Conservation (phyloP, 2,329 filamentous ascomycete species). For the Colletotrichum sp. region DNA sequence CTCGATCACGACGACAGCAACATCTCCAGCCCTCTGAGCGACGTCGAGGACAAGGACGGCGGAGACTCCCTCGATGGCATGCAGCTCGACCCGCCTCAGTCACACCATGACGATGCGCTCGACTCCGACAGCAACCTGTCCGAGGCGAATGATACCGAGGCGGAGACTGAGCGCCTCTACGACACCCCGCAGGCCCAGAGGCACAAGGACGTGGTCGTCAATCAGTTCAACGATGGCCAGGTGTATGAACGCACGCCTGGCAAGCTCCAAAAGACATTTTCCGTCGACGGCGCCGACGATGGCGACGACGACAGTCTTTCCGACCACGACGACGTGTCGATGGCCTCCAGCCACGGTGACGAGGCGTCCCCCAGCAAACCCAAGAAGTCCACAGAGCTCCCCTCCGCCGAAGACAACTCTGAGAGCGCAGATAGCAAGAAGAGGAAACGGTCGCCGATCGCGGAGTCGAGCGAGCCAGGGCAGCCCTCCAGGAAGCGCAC, state of each 20-base stretch:
- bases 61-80: conserved; percentile 70
- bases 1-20: conserved; percentile 68
- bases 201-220: conserved; percentile 65
- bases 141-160: conserved; percentile 75
- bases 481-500: conserved; percentile 59
- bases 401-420: conserved; percentile 33
- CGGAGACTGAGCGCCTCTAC: conserved; percentile 92
- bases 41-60: conserved; percentile 80
- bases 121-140: conserved; percentile 61
- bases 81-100: conserved; percentile 38
- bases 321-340: conserved; percentile 44
- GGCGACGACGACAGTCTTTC: conserved; percentile 42
- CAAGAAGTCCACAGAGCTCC: conserved; percentile 25
- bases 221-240: conserved; percentile 56
- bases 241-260: conserved; percentile 73
- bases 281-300: conserved; percentile 37
- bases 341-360: conserved; percentile 40
- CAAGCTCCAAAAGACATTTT: conserved; percentile 67
- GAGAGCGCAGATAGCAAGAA: conserved; percentile 48
- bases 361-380: conserved; percentile 41
- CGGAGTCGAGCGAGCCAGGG: conserved; percentile 49
- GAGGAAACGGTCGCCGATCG: conserved; percentile 52
- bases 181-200: conserved; percentile 77
- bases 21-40: conserved; percentile 89
- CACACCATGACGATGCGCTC: conserved; percentile 30